Conservation (phyloP, 768 basidiomycete species). For the Floccularia luteovirens region DNA sequence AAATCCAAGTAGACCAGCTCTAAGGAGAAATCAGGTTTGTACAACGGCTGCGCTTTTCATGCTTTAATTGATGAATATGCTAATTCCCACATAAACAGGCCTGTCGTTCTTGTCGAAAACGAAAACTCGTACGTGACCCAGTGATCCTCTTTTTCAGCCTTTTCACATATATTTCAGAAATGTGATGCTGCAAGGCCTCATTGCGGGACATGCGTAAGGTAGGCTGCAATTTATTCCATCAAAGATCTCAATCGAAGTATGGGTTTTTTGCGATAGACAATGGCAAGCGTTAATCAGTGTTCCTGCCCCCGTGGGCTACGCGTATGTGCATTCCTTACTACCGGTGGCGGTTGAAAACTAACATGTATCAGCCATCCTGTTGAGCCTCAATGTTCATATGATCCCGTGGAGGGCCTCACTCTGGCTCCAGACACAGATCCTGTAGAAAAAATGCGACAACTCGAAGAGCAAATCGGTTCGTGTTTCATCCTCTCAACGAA, state of each 20-base stretch:
- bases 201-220: slow-evolving; percentile 82
- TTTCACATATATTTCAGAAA: slow-evolving; percentile 52
- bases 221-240: too few relatives aligned
- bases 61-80: slow-evolving; percentile 4
- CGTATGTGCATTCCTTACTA: slow-evolving; percentile 30
- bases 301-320: slow-evolving; percentile 79
- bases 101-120: slow-evolving; percentile 74
- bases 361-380: slow-evolving; percentile 58
- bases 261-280: too few relatives aligned
- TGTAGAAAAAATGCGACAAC: slow-evolving; percentile 65
- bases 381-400: slow-evolving; percentile 80
- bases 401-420: slow-evolving; percentile 76
- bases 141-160: slow-evolving; percentile 2
- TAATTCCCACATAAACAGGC: slow-evolving; percentile 42
- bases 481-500: neutral
- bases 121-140: slow-evolving; percentile 61
- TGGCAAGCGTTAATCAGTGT: slow-evolving; percentile 80
- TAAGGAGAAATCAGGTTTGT: slow-evolving; percentile 71
- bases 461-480: slow-evolving; percentile 74
- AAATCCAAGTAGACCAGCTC: slow-evolving; percentile 47
- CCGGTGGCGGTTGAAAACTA: neutral
- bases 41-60: slow-evolving; percentile 1
- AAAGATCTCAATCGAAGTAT: too few relatives aligned
- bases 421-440: slow-evolving; percentile 76
- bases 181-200: slow-evolving; percentile 84